Evolutionary conservation across 2,329 filamentous ascomycete genomes (phyloP).

Genomic region (Cladophialophora carrionii): DNA sequence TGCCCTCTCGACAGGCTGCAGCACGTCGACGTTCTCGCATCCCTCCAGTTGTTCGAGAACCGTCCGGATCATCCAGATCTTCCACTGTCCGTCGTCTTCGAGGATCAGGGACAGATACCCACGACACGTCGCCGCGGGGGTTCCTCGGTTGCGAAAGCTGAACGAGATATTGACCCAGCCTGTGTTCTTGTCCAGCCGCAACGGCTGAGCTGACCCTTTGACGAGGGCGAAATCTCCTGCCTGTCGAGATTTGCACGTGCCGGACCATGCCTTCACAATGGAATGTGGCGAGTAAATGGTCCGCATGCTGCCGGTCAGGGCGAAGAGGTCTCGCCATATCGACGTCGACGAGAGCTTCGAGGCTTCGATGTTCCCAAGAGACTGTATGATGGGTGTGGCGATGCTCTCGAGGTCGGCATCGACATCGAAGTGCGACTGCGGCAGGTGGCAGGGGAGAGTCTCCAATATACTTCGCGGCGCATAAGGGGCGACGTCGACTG

Average conservation of each 20-base stretch:
- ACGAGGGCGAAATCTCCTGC: slow-evolving; percentile 17
- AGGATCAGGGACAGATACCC: slow-evolving; percentile 24
- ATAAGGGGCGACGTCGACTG: slow-evolving; percentile 17
- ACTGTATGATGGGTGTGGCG: slow-evolving; percentile 12
- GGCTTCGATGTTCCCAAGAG: slow-evolving; percentile 4
- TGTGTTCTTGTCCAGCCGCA: slow-evolving; percentile 19
- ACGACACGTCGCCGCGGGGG: slow-evolving; percentile 19
- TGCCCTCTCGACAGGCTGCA: slow-evolving; percentile 17
- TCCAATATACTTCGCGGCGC: slow-evolving; percentile 21
- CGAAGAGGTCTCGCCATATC: slow-evolving; percentile 40
- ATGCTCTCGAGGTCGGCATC: slow-evolving; percentile 19
- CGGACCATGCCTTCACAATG: slow-evolving; percentile 36
- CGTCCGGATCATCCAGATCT: slow-evolving; percentile 39
- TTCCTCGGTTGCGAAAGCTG: slow-evolving; percentile 16
- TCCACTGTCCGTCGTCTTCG: slow-evolving; percentile 35
- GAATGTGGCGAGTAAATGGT: slow-evolving; percentile 36
- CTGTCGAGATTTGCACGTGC: slow-evolving; percentile 11
- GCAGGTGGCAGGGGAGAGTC: slow-evolving; percentile 23
- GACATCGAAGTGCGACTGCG: slow-evolving; percentile 15
- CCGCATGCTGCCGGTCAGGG: slow-evolving; percentile 38
- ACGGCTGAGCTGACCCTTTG: slow-evolving; percentile 9
- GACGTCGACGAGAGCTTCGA: slow-evolving; percentile 16
- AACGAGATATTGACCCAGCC: slow-evolving; percentile 29
- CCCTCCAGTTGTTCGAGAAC: slow-evolving; percentile 37
- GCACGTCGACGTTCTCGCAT: slow-evolving; percentile 34